Evolutionary conservation across 371 early-diverging fungal species (phyloP), one percentile per base, ranked within the genome.

Genomic region (Mucor racemosus): DNA sequence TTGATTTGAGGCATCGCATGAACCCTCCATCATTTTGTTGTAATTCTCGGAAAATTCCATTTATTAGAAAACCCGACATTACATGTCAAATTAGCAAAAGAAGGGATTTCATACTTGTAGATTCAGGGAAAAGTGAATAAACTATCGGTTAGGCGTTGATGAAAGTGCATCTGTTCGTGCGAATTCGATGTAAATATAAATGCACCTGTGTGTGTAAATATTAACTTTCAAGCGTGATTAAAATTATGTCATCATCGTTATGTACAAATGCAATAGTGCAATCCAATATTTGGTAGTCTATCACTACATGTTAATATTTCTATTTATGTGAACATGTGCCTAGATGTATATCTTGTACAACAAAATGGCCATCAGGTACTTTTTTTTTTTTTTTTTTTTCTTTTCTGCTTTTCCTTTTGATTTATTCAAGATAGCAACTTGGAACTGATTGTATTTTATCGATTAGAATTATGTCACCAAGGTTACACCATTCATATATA

Each of bases 21-120:
- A 53, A 53, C 53, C 38, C 38, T 38, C 5, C 38, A 38, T 53
- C 53, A 53, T 21, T 26, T 21, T 53, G 53, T 53, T 53, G 53
- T 53, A 53, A 53, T 53, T 31, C 31, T 53, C 53, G 53, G 53
- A 53, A 53, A 53, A 53, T 53, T 53, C 53, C 19, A 53, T 53
- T 21, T 53, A 53, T 13, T 53, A 53, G 53, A 46, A 53, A 4
- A 53, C 53, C 53, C 53, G 53, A 31, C 31, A 26, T 31, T 4
- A 31, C 11, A 13, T 53, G 53, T 53, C 53, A 46, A 46, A 26
- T 26, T 3, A 26, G 26, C 1, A 26, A 38, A 38, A 38, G 5
- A 7, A 38, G 38, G 26, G 26, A 26, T 26, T 26, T 26, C 3
- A 26, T 26, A 26, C 26, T 38, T 38, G 38, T 38, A 38, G 1